Conservation (phyloP, 208 protist species). For the Porcisia deanei region DNA sequence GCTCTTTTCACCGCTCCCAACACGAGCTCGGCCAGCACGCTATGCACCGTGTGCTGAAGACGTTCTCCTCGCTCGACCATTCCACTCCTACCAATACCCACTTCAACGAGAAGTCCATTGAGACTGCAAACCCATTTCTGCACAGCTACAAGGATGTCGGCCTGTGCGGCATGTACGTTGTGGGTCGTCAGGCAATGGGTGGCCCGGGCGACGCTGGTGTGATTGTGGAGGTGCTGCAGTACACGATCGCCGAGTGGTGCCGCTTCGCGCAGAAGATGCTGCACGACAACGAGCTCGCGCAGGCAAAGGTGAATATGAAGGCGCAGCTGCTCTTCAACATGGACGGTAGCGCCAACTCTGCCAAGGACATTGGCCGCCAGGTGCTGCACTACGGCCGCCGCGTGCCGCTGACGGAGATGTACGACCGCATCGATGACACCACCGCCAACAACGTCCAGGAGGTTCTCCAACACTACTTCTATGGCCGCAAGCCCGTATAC, state of each 20-base stretch:
- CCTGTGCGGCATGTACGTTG: slow-evolving; percentile 88
- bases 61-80: slow-evolving; percentile 89
- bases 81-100: slow-evolving; percentile 88
- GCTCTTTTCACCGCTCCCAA: slow-evolving; percentile 87
- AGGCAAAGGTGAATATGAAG: slow-evolving; percentile 92
- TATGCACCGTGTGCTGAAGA: slow-evolving; percentile 88
- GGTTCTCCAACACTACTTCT: slow-evolving; percentile 92
- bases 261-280: slow-evolving; percentile 86
- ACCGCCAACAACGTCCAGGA: slow-evolving; percentile 86
- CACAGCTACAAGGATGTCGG: slow-evolving; percentile 89
- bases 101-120: slow-evolving; percentile 88
- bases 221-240: slow-evolving; percentile 87
- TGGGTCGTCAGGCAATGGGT: slow-evolving; percentile 58
- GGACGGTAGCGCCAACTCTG: slow-evolving; percentile 86
- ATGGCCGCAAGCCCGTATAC: slow-evolving; percentile 86
- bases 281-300: slow-evolving; percentile 80
- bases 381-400: slow-evolving; percentile 84
- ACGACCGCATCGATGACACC: slow-evolving; percentile 91
- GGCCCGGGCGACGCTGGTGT: slow-evolving; percentile 66
- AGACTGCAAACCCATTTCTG: slow-evolving; percentile 87
- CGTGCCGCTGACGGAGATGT: slow-evolving; percentile 90
- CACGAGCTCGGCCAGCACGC: slow-evolving; percentile 88
- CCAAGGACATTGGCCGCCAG: slow-evolving; percentile 87
- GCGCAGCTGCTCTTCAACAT: slow-evolving; percentile 89
- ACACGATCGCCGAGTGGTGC: slow-evolving; percentile 89